These are phyloP conservation scores for Diplogelasinospora grovesii DNA, from an alignment of 495 filamentous ascomycete genomes.

Conservation along the genomic window DNA sequence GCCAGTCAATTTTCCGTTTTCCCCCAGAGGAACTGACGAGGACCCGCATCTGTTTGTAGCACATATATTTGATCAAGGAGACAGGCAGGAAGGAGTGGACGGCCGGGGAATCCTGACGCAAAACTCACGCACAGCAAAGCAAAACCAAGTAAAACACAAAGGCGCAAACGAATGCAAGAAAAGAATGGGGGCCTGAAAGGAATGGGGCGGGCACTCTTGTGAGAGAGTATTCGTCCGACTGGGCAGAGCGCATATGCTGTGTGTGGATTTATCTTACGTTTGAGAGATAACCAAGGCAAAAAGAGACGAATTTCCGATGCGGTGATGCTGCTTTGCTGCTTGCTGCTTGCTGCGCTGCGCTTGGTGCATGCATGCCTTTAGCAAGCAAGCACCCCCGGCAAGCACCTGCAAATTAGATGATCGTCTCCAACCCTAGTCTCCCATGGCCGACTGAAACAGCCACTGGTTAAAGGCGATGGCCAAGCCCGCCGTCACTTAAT, in stretches of 20 bases:
- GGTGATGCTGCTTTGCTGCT: not conserved
- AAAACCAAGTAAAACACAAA: too few species aligned
- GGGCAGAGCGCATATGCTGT: too few species aligned
- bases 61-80: not conserved
- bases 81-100: too few species aligned
- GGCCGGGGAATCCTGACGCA: too few species aligned
- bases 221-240: too few species aligned
- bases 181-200: too few species aligned
- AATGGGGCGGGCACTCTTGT: too few species aligned
- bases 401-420: conserved; percentile 26
- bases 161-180: too few species aligned
- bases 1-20: not conserved
- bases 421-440: conserved; percentile 20
- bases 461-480: conserved; percentile 22
- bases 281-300: not conserved
- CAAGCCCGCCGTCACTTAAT: not conserved
- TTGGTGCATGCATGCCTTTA: too few species aligned
- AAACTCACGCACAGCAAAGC: too few species aligned
- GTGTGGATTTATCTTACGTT: not conserved
- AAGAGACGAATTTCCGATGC: not conserved
- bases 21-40: conserved; percentile 3
- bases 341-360: not conserved
- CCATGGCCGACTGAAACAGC: conserved; percentile 25
- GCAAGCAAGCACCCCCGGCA: conserved; percentile 10
- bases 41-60: conserved; percentile 4